Evolutionary conservation across 805 yeast species (phyloP).

Genomic region (Pichia phayaonensis): DNA sequence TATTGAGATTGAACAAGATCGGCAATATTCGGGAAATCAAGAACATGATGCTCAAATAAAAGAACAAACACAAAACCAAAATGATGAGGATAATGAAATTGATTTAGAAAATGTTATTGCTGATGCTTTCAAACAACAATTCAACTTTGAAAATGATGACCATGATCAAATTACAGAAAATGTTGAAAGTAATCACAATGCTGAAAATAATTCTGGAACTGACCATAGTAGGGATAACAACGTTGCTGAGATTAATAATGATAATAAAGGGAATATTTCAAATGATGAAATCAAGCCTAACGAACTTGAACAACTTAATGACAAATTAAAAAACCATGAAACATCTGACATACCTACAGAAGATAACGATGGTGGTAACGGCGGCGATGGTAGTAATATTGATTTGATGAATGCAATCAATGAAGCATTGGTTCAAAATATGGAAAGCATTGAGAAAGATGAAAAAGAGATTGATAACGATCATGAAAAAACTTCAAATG

Average conservation of each 20-base stretch:
- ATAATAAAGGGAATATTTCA: neutral
- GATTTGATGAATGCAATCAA: slow-evolving; percentile 11
- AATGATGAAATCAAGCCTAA: neutral
- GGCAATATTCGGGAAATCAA: neutral
- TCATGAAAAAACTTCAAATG: neutral
- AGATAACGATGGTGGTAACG: neutral
- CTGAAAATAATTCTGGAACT: neutral
- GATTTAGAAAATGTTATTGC: slow-evolving; percentile 12
- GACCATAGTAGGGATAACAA: no score
- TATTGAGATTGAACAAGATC: neutral
- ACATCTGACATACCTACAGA: neutral
- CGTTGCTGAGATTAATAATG: neutral
- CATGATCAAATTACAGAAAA: neutral
- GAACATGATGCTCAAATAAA: neutral
- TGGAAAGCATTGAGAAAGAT: slow-evolving; percentile 2
- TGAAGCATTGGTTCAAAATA: slow-evolving; percentile 10
- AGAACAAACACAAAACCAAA: neutral
- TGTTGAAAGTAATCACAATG: neutral
- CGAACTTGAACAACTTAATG: neutral
- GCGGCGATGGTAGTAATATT: neutral
- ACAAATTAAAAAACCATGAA: neutral
- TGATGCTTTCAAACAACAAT: slow-evolving; percentile 10
- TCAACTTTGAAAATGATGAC: neutral
- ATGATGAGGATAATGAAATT: neutral
- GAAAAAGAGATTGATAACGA: neutral